Evolutionary conservation across 345 rosid species (phyloP), one percentile per base, ranked within the genome.

Genomic region (Lenwebbia sp.): DNA sequence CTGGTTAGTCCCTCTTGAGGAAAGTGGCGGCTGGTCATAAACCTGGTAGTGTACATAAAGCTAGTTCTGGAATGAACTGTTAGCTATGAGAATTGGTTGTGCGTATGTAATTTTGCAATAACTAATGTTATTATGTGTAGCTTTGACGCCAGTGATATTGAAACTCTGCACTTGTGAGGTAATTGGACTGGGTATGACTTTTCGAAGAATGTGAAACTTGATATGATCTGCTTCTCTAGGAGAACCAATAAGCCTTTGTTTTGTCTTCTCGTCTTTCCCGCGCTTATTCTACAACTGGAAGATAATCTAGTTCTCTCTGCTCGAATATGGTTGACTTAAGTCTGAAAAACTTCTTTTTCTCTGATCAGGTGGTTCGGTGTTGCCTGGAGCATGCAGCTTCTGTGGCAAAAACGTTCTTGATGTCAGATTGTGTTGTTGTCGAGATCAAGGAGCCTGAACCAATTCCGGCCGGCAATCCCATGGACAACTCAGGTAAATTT

Each of bases 321-420:
- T 33, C 1, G 3, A 30, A 3, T 7, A 17, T 13, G 76, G 44
- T 65, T 65, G 76, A 12, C 76, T 40, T 65, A 65, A 52, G 12
- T 1, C 44, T 33, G 44, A 62, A 33, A 30, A 54, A 54, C 25
- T 7, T 4, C 3, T 30, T 15, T 33, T 65, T 37, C 9, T 83
- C 54, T 10, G 25, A 86, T 25, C 91, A 96, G 99, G 99, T 95
- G 90, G 98, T 97, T n/a, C 94, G 99, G 89, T 98, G 99, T 89
- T 98, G 99, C 95, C 87, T 96, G 92, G 99, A 98, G 93, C 99
- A 98, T 81, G 99, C 99, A 28, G 90, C 98, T 23, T 98, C 99
- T 0, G 99, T 98, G n/a, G 99, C 99, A 26, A 96, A 95, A 90
- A 98, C 99, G 3, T 98, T 98, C 93, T 90, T 98, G 94, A 98